Conservation (phyloP, 352 stramenopile genomes). For the Phytophthora sojae region DNA sequence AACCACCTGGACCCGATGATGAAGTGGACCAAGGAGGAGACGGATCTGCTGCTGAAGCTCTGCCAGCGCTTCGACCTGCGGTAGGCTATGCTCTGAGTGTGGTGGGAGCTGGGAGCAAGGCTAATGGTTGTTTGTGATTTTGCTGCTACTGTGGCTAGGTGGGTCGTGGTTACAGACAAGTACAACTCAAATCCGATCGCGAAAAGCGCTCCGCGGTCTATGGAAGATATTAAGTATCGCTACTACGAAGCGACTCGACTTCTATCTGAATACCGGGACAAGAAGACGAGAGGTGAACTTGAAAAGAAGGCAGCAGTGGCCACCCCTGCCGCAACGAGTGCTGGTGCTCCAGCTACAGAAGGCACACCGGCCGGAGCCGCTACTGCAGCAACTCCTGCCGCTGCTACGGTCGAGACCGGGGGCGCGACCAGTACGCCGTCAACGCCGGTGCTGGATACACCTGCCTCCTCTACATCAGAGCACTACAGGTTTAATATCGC, state of each 20-base stretch:
- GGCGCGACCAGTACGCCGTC: constrained; percentile 15
- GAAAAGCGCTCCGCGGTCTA: constrained; percentile 44
- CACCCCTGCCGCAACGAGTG: constrained; percentile 4
- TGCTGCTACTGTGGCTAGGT: constrained; percentile 36
- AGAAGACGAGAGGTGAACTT: constrained; percentile 21
- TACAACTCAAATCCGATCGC: constrained; percentile 57
- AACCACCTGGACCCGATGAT: constrained; percentile 55
- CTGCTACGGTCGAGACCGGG: constrained; percentile 9
- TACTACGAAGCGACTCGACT: constrained; percentile 70
- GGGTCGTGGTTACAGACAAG: constrained; percentile 69
- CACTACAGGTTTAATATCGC: constrained; percentile 67
- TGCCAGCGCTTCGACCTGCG: constrained; percentile 66
- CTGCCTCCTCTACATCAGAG: constrained; percentile 22
- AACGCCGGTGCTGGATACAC: constrained; percentile 10
- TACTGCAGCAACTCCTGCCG: constrained; percentile 11
- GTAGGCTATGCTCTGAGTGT: not conserved
- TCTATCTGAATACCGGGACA: constrained; percentile 51
- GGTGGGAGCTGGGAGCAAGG: not conserved
- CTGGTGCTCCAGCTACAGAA: constrained; percentile 3
- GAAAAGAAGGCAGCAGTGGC: constrained; percentile 16
- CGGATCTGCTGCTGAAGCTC: constrained; percentile 57
- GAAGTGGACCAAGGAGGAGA: constrained; percentile 76
- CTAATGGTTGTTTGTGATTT: not conserved
- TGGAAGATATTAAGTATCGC: constrained; percentile 80
- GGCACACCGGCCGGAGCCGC: constrained; percentile 3